Evolutionary conservation across 1,139 yeast genomes (phyloP), one percentile per base, ranked within the genome.

Genomic region (Geotrichum aggregatum): DNA sequence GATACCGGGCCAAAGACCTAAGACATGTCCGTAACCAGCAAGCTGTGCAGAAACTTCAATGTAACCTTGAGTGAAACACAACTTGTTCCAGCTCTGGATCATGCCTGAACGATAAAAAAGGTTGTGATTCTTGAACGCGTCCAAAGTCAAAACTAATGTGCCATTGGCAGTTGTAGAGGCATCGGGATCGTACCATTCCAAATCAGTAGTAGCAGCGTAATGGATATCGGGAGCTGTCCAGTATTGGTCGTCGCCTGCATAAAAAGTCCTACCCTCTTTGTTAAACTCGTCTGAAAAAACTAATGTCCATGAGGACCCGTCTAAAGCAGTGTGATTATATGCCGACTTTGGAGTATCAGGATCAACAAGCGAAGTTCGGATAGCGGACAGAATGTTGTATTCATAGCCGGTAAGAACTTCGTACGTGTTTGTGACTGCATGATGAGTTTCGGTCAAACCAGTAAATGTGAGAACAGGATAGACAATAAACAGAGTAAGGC

Each of bases 161-260:
- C 95, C 96, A 56, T 82, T 77, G 3, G 68, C 74, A 0, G 95
- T 87, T 6, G 80, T 74, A 1, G 74, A 79, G 3, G 94, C 94
- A 66, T 87, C 95, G 2, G 96, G 95, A 56, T 80, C 81, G 66
- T 87, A 87, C 95, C 95, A 87, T 71, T 87, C 95, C 63, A 86
- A 74, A 73, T 87, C 95, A 54, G 76, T 67, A 1, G 96, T 87
- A 30, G 94, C 92, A 54, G 78, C 87, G 66, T 87, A 87, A 67
- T 86, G 81, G 45, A 87, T 63, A 65, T 87, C 88, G 1, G 80
- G 83, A 3, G 87, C 94, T 33, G 81, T 76, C 79, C 88, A 87
- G 64, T 84, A 87, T 68, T 85, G 95, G 66, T 87, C 95, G 61
- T 87, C 95, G 34, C 87, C 89, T 6, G 77, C 82, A 64, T 85